Evolutionary conservation across 2,329 filamentous ascomycete species (phyloP).

Genomic region (Exophiala aquamarina): DNA sequence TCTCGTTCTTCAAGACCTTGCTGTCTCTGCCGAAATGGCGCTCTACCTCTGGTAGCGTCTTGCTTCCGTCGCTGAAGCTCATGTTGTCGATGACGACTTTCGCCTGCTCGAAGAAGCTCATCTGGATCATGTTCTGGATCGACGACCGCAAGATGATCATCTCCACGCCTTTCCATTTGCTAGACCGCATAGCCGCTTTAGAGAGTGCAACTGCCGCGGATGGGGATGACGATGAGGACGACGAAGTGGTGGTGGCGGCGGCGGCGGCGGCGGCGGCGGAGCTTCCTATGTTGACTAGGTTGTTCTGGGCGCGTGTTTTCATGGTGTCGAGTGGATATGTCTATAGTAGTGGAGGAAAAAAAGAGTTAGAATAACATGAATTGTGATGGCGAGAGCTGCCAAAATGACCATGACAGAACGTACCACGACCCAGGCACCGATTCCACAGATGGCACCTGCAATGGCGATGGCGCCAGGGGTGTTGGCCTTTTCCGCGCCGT

Average conservation of each 20-base stretch:
- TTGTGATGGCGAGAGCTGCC: too few species aligned
- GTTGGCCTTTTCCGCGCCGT: conserved; percentile 41
- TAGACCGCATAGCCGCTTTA: conserved; percentile 40
- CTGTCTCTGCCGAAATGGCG: conserved; percentile 26
- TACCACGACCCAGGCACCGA: conserved; percentile 49
- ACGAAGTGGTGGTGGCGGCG: conserved; percentile 2
- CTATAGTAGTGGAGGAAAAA: conserved; percentile 31
- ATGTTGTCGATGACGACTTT: conserved; percentile 44
- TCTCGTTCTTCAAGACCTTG: conserved; percentile 21
- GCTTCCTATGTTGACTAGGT: conserved; percentile 37
- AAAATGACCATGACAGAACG: conserved; percentile 22
- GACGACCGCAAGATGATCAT: conserved; percentile 47
- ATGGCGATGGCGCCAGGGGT: conserved; percentile 45
- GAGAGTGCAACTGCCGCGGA: too few species aligned
- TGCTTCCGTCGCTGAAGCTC: conserved; percentile 30
- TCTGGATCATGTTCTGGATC: conserved; percentile 50
- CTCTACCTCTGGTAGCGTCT: conserved; percentile 26
- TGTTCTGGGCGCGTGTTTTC: conserved; percentile 50
- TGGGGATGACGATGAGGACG: conserved; percentile 7
- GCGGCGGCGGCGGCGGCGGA: too few species aligned
- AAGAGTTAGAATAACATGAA: too few species aligned
- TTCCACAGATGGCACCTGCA: conserved; percentile 47
- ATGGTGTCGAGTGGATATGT: conserved; percentile 50
- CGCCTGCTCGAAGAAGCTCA: conserved; percentile 48
- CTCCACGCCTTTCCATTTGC: conserved; percentile 50